A percentile compares a stretch with the other conserved stretches of the same genome.
These are phyloP conservation scores for Vaccinium vitisidaea DNA, from an alignment of 148 eudicot species.

Conservation along the genomic window DNA sequence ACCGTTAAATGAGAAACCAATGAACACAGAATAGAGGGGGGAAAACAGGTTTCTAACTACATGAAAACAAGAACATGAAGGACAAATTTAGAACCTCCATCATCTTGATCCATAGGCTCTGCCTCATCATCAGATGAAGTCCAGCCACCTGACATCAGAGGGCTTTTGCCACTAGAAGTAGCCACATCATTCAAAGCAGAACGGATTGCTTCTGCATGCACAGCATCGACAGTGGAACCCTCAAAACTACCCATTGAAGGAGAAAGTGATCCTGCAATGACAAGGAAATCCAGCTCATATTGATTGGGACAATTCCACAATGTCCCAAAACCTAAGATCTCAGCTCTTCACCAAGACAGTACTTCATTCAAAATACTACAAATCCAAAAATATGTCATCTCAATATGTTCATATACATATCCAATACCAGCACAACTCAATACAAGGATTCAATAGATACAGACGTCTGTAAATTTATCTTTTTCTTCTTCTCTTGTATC, in stretches of 20 bases:
- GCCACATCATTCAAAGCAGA: slow-evolving; percentile 74
- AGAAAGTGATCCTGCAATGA: slow-evolving; percentile 60
- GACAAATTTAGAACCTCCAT: slow-evolving; percentile 42
- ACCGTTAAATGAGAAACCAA: neutral
- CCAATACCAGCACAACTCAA: neutral
- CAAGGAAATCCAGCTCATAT: neutral
- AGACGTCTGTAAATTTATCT: neutral
- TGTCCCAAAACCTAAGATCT: neutral
- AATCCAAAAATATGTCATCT: neutral
- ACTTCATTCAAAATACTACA: neutral
- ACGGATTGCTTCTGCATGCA: slow-evolving; percentile 68
- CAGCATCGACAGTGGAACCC: slow-evolving; percentile 51
- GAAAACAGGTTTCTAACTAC: neutral
- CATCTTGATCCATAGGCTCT: slow-evolving; percentile 79
- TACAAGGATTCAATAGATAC: neutral
- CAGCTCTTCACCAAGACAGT: neutral
- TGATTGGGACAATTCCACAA: neutral
- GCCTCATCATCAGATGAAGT: slow-evolving; percentile 87
- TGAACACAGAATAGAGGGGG: neutral
- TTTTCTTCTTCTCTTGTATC: neutral
- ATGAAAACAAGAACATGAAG: slow-evolving; percentile 5
- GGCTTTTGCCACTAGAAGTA: slow-evolving; percentile 56
- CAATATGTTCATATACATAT: neutral
- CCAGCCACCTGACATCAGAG: slow-evolving; percentile 54
- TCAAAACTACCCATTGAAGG: slow-evolving; percentile 55